Evolutionary conservation across 2,329 filamentous ascomycete genomes (phyloP).

Genomic region (Orbilia brochopaga): DNA sequence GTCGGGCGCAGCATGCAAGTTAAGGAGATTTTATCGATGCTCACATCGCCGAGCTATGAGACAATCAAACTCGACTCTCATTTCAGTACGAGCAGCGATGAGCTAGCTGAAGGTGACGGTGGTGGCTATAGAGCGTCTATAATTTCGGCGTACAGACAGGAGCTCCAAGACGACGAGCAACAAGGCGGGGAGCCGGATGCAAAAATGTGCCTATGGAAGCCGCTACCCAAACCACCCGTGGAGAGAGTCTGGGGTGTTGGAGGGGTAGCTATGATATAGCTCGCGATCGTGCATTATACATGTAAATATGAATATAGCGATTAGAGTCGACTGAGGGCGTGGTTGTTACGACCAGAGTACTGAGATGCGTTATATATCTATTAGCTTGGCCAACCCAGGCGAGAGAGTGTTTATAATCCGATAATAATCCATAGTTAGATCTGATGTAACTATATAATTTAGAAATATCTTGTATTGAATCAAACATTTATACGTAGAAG

Average conservation of each 20-base stretch:
- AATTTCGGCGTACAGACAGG: slow-evolving; percentile 19
- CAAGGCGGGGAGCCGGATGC: slow-evolving; percentile 1
- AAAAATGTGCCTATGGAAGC: slow-evolving; percentile 33
- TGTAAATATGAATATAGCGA: too few relatives aligned
- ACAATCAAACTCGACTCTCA: slow-evolving; percentile 7
- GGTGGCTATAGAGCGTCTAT: slow-evolving; percentile 31
- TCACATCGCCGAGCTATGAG: slow-evolving; percentile 8
- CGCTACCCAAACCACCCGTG: slow-evolving; percentile 26
- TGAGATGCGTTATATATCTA: too few relatives aligned
- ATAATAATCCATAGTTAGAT: too few relatives aligned
- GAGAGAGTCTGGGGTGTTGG: slow-evolving; percentile 1
- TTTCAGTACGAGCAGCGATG: neutral
- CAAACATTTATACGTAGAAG: too few relatives aligned
- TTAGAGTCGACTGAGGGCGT: too few relatives aligned
- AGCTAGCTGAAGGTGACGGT: neutral
- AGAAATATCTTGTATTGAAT: too few relatives aligned
- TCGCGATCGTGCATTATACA: too few relatives aligned
- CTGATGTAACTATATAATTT: too few relatives aligned
- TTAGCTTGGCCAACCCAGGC: too few relatives aligned
- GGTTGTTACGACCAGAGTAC: too few relatives aligned
- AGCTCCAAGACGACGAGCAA: neutral
- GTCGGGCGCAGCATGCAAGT: neutral
- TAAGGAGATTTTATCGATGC: neutral
- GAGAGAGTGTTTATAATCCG: too few relatives aligned
- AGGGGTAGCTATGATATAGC: neutral